Percentiles rank a stretch among this genome's conserved stretches.
These are phyloP conservation scores for Rhinocladiella similis DNA, from an alignment of 2,329 filamentous ascomycete species.

Conservation along the genomic window DNA sequence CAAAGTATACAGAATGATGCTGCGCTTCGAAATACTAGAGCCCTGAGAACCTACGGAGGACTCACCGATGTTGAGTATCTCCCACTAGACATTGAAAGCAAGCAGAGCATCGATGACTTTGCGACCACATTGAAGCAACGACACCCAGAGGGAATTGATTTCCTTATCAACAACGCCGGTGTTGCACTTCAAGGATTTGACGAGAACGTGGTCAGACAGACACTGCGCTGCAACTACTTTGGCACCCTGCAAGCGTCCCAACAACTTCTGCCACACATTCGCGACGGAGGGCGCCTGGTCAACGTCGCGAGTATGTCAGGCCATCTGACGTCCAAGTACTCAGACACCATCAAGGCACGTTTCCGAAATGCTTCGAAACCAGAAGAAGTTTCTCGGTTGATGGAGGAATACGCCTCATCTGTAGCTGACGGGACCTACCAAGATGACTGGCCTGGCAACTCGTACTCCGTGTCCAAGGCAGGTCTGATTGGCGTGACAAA, in stretches of 20 bases:
- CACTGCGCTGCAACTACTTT: conserved; percentile 55
- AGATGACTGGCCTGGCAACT: conserved; percentile 50
- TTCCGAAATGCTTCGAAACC: conserved; percentile 45
- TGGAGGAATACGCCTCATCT: conserved; percentile 50
- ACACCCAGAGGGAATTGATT: conserved; percentile 52
- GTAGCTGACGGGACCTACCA: conserved; percentile 49
- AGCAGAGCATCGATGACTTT: conserved; percentile 46
- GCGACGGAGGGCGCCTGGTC: conserved; percentile 47
- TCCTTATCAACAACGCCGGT: conserved; percentile 57
- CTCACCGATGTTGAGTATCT: conserved; percentile 50
- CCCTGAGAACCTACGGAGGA: conserved; percentile 44
- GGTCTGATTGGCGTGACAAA: conserved; percentile 45
- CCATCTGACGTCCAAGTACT: conserved; percentile 47
- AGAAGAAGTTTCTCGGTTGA: conserved; percentile 47
- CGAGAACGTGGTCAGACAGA: conserved; percentile 48
- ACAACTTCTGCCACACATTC: conserved; percentile 48
- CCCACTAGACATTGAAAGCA: conserved; percentile 50
- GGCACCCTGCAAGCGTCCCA: conserved; percentile 50
- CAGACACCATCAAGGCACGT: conserved; percentile 40
- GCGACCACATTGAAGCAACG: conserved; percentile 42
- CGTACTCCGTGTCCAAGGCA: conserved; percentile 51
- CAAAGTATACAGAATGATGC: conserved; percentile 45
- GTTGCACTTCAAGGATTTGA: conserved; percentile 51
- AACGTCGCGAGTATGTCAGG: conserved; percentile 52
- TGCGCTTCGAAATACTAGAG: conserved; percentile 48